phyloP scores from a whole-genome alignment of 2,329 filamentous ascomycete genomes.

The Colletotrichum lupini region DNA sequence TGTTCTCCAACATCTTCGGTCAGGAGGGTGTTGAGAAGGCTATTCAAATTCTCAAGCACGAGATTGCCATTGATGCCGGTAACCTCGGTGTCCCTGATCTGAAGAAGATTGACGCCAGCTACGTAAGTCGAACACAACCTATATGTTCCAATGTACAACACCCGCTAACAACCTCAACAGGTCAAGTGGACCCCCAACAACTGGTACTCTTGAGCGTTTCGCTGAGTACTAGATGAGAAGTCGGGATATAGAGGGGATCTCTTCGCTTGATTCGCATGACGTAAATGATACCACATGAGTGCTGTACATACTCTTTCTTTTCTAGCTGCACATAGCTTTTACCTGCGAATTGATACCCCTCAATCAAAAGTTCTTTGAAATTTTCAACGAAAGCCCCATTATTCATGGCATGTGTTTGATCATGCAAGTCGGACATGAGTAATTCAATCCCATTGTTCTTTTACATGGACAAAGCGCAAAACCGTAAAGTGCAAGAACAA shows the following conservation, averaged over 20 bases:
- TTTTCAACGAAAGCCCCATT: too few species aligned
- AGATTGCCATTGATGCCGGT: conserved; percentile 57
- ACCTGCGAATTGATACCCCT: conserved; percentile 12
- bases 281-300: conserved; percentile 28
- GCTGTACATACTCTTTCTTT: conserved; percentile 20
- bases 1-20: conserved; percentile 65
- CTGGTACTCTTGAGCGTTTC: conserved; percentile 38
- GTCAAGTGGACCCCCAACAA: conserved; percentile 45
- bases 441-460: too few species aligned
- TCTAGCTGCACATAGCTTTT: conserved; percentile 21
- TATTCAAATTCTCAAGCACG: conserved; percentile 58
- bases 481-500: too few species aligned
- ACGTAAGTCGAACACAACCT: conserved; percentile 9
- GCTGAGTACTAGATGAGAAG: not conserved
- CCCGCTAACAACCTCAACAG: conserved; percentile 18
- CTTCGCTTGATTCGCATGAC: conserved; percentile 1
- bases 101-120: conserved; percentile 44
- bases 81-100: conserved; percentile 55
- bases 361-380: not conserved
- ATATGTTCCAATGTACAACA: fast-evolving
- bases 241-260: not conserved
- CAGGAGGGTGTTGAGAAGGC: conserved; percentile 58
- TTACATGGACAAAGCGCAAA: too few species aligned
- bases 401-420: not conserved
- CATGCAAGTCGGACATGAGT: not conserved